Conservation (phyloP, 805 yeast genomes). For the Dipodascus geniculatus region DNA sequence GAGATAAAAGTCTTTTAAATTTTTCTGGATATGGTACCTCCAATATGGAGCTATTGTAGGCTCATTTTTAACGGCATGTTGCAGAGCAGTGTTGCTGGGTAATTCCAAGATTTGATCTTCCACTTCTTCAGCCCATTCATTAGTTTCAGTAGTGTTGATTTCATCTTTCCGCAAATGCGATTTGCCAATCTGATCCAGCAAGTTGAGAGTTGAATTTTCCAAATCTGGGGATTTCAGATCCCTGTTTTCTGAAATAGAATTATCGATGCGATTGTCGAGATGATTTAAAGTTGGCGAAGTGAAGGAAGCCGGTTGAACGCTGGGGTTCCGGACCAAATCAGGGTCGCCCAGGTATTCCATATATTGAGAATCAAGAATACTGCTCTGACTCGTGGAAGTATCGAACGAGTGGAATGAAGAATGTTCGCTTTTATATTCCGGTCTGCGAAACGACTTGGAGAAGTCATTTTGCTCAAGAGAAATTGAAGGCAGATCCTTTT, state of each 20-base stretch:
- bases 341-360: too few species aligned
- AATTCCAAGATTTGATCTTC: background rate
- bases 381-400: too few species aligned
- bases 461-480: background rate
- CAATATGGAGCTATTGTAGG: constrained; percentile 29
- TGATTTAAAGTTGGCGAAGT: too few species aligned
- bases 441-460: background rate
- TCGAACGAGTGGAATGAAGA: background rate
- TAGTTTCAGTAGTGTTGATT: too few species aligned
- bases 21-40: constrained; percentile 51
- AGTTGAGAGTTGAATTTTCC: background rate
- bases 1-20: constrained; percentile 45
- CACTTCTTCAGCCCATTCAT: background rate
- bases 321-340: too few species aligned
- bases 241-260: too few species aligned
- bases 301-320: too few species aligned
- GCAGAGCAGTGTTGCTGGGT: too few species aligned
- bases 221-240: background rate
- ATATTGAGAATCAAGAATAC: too few species aligned
- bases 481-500: background rate
- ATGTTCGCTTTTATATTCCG: background rate
- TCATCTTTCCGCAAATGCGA: background rate
- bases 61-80: background rate
- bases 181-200: background rate
- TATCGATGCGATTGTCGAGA: too few species aligned